These are phyloP conservation scores for Aegilops longissima DNA, from an alignment of 176 grass and related monocot species.

Conservation along the genomic window DNA sequence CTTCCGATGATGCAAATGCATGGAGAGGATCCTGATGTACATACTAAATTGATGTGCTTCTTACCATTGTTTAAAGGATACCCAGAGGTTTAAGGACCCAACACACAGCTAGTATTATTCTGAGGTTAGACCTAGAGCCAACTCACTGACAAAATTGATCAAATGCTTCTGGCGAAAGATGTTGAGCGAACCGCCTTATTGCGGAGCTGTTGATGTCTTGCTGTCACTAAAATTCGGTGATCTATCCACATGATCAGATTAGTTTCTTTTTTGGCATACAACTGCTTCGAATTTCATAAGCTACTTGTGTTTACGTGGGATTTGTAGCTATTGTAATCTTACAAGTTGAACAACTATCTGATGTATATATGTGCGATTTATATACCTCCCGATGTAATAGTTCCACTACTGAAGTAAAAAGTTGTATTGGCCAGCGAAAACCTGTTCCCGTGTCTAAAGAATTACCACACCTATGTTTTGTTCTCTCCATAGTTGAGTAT, in stretches of 20 bases:
- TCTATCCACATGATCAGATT: slow-evolving; percentile 25
- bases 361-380: slow-evolving; percentile 24
- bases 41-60: slow-evolving; percentile 38
- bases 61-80: slow-evolving; percentile 52
- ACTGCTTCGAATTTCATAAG: slow-evolving; percentile 18
- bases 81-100: background rate
- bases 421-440: slow-evolving; percentile 8
- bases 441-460: background rate
- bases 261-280: background rate
- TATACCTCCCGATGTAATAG: slow-evolving; percentile 10
- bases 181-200: slow-evolving; percentile 32
- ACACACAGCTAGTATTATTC: slow-evolving; percentile 23
- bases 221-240: slow-evolving; percentile 16
- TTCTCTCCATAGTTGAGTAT: background rate
- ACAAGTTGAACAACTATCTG: slow-evolving; percentile 12
- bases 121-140: slow-evolving; percentile 27
- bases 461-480: background rate
- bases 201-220: slow-evolving; percentile 32
- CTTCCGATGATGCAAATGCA: slow-evolving; percentile 70
- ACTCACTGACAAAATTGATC: slow-evolving; percentile 33
- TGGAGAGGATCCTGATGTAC: slow-evolving; percentile 71
- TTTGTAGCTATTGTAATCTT: slow-evolving; percentile 22
- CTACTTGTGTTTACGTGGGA: slow-evolving; percentile 4
- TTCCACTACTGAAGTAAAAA: slow-evolving; percentile 16
- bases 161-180: slow-evolving; percentile 21